Conservation (phyloP, 257 asterid genomes). For the Gentiana straminea region DNA sequence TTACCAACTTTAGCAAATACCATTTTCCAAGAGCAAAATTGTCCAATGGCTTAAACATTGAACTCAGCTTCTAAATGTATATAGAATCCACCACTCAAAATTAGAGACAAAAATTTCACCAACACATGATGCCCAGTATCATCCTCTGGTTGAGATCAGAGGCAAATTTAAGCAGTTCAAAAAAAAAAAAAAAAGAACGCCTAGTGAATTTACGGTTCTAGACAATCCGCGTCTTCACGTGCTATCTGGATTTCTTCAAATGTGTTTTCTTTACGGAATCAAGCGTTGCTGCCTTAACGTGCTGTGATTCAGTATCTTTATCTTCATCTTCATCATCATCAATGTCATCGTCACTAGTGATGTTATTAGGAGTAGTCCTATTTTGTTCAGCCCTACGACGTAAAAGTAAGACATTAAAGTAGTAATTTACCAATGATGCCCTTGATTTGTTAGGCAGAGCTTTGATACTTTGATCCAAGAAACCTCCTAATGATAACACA, state of each 20-base stretch:
- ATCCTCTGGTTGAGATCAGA: too few relatives aligned
- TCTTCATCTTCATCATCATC: conserved; percentile 4
- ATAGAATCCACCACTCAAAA: too few relatives aligned
- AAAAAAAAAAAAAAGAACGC: too few relatives aligned
- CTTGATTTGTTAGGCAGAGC: conserved; percentile 18
- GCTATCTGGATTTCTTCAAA: conserved; percentile 16
- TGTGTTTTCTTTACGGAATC: conserved; percentile 56
- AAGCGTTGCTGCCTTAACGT: conserved; percentile 35
- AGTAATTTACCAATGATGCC: conserved; percentile 22
- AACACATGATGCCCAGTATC: too few relatives aligned
- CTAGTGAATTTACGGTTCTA: conserved; percentile 30
- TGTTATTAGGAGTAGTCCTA: conserved; percentile 29
- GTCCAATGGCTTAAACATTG: too few relatives aligned
- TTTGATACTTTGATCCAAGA: conserved; percentile 29
- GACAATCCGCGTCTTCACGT: conserved; percentile 1
- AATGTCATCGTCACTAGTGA: conserved; percentile 71
- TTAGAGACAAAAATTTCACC: too few relatives aligned
- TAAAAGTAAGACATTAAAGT: conserved; percentile 29
- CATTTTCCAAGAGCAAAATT: too few relatives aligned
- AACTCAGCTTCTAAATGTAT: too few relatives aligned
- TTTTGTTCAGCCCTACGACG: conserved; percentile 54
- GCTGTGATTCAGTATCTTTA: neutral
- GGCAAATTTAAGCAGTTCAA: too few relatives aligned
- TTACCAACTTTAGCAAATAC: too few relatives aligned
- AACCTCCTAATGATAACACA: conserved; percentile 13